Base-by-base conservation (phyloP, 176 grass and related monocot genomes). In the Miscanthus lutarioriparius region DNA sequence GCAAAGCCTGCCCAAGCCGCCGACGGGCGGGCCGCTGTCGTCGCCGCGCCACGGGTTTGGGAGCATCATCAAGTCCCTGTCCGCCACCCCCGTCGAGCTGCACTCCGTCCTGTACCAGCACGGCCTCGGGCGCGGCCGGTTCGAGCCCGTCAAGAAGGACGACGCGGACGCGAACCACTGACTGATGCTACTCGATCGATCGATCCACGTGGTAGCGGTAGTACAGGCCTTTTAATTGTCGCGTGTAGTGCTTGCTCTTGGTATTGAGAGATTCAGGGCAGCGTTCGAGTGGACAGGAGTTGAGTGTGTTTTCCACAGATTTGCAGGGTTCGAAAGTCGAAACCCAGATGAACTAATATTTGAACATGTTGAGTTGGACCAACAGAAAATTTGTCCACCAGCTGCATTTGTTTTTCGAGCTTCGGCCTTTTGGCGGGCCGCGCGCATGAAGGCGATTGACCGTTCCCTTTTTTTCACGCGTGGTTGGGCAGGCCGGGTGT, bases 61-160 rank as follows among this genome's bases (percentile, higher is more conserved):
- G 0, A 78, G 83, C 69, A 71, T 92, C 64, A 49, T 80, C 35
- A 97, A 90, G 89, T 88, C 92, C 26, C 13, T 93, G 17, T 94
- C 95, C 30, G 83, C 86, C 86, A 87, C 92, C 62, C 74, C 92
- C 64, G 69, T 80, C 5, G 92, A 97, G 88, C 85, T 97, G 36
- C 85, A 90, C 33, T 80, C 83, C 25, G 37, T 90, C 74, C 33
- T 85, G 67, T 69, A 76, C 44, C 83, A 89, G 44, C 71, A 80
- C 22, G 37, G 39, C 12, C 68, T 38, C 53, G 6, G 32, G 20
- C 22, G 30, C 17, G 43, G 49, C 0, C 47, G 88, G 10, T 81
- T 87, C 45, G 37, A 87, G 71, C 10, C 36, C 70, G 63, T 69
- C 71, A n/a, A 3, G 2, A 61, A 30, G 23, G 30, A 64, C 4